phyloP scores from a whole-genome alignment of 257 asterid species.

The Ajuga chamaepitys region DNA sequence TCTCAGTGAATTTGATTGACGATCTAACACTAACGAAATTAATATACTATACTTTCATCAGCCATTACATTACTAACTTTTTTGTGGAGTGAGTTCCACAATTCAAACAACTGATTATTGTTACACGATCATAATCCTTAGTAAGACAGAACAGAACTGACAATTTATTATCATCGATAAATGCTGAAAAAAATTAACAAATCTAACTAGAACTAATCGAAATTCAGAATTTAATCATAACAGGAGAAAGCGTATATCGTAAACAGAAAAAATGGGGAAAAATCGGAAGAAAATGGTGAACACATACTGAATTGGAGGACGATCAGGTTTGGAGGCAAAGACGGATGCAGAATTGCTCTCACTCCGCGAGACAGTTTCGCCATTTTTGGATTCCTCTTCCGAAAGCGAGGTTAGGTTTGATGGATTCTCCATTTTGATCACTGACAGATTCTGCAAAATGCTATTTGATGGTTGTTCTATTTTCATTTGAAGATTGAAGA shows the following conservation, averaged over 20 bases:
- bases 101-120: neutral
- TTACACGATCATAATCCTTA: neutral
- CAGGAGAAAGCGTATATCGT: neutral
- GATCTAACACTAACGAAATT: neutral
- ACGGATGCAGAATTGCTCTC: constrained; percentile 38
- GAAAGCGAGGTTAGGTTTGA: constrained; percentile 56
- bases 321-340: constrained; percentile 63
- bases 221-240: neutral
- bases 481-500: neutral
- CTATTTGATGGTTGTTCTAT: neutral
- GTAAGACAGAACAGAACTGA: neutral
- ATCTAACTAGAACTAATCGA: neutral
- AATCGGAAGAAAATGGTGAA: constrained; percentile 10
- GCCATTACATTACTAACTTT: neutral
- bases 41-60: neutral
- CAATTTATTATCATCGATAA: neutral
- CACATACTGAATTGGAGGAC: constrained; percentile 65
- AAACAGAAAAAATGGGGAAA: neutral
- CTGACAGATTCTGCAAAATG: constrained; percentile 10
- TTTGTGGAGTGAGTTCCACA: neutral
- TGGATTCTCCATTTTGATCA: constrained; percentile 44
- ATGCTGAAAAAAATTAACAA: neutral
- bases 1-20: neutral
- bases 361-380: constrained; percentile 17
- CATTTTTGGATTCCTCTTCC: constrained; percentile 47